phyloP scores from a whole-genome alignment of 192 early-diverging fungal species.

The Rhizophagus sp. region DNA sequence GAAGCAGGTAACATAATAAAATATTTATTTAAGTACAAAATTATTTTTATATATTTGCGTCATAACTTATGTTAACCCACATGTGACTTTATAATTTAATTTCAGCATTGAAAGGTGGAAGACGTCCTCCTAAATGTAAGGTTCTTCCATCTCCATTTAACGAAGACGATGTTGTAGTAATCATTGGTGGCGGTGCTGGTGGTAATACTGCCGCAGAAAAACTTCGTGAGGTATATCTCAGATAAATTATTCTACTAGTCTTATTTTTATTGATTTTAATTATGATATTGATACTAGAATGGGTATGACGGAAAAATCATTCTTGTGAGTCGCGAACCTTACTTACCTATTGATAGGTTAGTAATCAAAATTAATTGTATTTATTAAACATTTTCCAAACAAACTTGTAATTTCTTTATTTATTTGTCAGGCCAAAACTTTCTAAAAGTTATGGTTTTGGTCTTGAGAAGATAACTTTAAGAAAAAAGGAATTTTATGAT shows the following conservation, averaged over 20 bases:
- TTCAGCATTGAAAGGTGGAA: slow-evolving; percentile 19
- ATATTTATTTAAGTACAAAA: not conserved
- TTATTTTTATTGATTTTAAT: not conserved
- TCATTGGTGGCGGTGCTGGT: slow-evolving; percentile 55
- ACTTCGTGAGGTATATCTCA: slow-evolving; percentile 43
- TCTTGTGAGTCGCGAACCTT: slow-evolving; percentile 49
- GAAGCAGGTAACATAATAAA: slow-evolving; percentile 17
- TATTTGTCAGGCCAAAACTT: slow-evolving; percentile 49
- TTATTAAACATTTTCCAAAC: not conserved
- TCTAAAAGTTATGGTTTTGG: slow-evolving; percentile 49
- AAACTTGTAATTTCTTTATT: not conserved
- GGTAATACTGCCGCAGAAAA: slow-evolving; percentile 49
- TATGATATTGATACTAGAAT: slow-evolving; percentile 32
- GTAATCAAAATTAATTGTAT: not conserved
- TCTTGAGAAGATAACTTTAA: slow-evolving; percentile 42
- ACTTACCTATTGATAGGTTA: slow-evolving; percentile 57
- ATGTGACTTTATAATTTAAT: not conserved
- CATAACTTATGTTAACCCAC: no score
- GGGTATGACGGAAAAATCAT: slow-evolving; percentile 50
- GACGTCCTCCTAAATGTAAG: slow-evolving; percentile 28
- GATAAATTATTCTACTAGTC: not conserved
- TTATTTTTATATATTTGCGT: not conserved
- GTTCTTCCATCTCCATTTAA: slow-evolving; percentile 7
- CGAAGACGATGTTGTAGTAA: slow-evolving; percentile 39
- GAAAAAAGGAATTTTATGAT: slow-evolving; percentile 44